A percentile compares a stretch with the other conserved stretches of the same genome.
These are phyloP conservation scores for Celoporthe dispersa DNA, from an alignment of 2,329 filamentous ascomycete genomes.

Conservation along the genomic window DNA sequence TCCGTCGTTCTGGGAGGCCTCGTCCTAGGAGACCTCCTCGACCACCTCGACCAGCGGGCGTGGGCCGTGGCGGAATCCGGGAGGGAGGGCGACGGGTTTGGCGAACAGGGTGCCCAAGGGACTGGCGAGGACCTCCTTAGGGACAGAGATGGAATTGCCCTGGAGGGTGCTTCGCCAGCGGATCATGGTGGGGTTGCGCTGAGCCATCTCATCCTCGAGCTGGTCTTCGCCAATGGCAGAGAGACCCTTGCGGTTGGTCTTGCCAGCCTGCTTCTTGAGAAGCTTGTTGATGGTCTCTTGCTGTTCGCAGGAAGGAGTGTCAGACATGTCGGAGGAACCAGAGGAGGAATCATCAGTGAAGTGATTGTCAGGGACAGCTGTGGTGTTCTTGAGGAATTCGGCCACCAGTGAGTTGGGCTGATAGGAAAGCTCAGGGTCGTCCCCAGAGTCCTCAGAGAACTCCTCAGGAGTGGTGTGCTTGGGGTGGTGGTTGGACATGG, in stretches of 20 bases:
- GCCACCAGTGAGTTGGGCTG: not conserved
- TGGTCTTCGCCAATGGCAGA: conserved; percentile 53
- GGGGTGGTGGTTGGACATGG: not conserved
- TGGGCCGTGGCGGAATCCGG: conserved; percentile 33
- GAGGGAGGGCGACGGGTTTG: conserved; percentile 24
- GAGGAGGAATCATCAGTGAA: not conserved
- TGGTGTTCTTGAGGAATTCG: not conserved
- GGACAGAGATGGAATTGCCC: conserved; percentile 67
- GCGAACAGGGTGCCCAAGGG: conserved; percentile 66
- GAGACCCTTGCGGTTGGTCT: conserved; percentile 63
- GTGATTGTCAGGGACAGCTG: not conserved
- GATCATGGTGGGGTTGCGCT: conserved; percentile 64
- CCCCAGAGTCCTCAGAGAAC: not conserved
- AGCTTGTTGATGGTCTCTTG: conserved; percentile 86
- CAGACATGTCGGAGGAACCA: conserved; percentile 12
- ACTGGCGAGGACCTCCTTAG: conserved; percentile 68
- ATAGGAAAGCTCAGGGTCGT: not conserved
- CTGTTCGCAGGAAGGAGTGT: conserved; percentile 13
- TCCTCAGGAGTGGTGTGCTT: not conserved
- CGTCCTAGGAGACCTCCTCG: conserved; percentile 53
- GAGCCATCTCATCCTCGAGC: conserved; percentile 31
- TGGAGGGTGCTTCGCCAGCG: conserved; percentile 72
- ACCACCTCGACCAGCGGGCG: conserved; percentile 63
- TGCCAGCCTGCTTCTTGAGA: conserved; percentile 82
- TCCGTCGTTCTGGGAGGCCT: not conserved